These are phyloP conservation scores for Xerocomellus amylosporus DNA, from an alignment of 768 basidiomycete genomes.

Conservation along the genomic window DNA sequence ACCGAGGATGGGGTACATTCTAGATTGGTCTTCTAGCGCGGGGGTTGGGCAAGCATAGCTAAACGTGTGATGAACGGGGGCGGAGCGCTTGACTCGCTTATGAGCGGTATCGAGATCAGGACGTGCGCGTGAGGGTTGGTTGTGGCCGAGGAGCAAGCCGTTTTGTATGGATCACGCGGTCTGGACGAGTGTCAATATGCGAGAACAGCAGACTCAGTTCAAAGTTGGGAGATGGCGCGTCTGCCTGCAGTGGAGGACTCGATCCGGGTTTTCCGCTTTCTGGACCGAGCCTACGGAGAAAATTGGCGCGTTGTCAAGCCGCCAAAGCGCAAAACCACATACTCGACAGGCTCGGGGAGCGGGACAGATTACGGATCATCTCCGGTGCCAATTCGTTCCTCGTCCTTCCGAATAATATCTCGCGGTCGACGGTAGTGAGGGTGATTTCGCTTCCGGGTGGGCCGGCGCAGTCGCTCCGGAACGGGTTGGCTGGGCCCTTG, in stretches of 20 bases:
- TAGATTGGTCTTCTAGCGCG: constrained; percentile 76
- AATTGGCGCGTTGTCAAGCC: constrained; percentile 84
- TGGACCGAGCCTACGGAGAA: constrained; percentile 40
- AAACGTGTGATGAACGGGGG: constrained; percentile 79
- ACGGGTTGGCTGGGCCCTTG: constrained; percentile 34
- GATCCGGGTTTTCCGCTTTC: too few relatives aligned
- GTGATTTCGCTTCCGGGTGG: constrained; percentile 71
- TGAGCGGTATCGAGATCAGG: constrained; percentile 41
- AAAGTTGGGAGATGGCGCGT: too few relatives aligned
- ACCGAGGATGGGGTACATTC: constrained; percentile 85
- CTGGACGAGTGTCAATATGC: too few relatives aligned
- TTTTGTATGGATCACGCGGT: too few relatives aligned
- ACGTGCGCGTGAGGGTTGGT: too few relatives aligned
- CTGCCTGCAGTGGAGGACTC: too few relatives aligned
- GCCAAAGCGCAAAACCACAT: constrained; percentile 80
- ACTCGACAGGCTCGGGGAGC: constrained; percentile 76
- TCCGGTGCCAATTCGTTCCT: constrained; percentile 79
- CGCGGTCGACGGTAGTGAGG: constrained; percentile 78
- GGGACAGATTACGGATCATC: constrained; percentile 79
- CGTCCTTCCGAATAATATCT: constrained; percentile 78
- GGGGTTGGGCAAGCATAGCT: constrained; percentile 93
- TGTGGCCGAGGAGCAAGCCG: constrained; percentile 54
- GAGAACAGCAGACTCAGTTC: too few relatives aligned
- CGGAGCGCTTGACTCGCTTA: constrained; percentile 35
- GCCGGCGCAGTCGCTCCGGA: constrained; percentile 37